Evolutionary conservation across 176 grass and related monocot species (phyloP), one percentile per base, ranked within the genome.

Genomic region (Ananas comosus): DNA sequence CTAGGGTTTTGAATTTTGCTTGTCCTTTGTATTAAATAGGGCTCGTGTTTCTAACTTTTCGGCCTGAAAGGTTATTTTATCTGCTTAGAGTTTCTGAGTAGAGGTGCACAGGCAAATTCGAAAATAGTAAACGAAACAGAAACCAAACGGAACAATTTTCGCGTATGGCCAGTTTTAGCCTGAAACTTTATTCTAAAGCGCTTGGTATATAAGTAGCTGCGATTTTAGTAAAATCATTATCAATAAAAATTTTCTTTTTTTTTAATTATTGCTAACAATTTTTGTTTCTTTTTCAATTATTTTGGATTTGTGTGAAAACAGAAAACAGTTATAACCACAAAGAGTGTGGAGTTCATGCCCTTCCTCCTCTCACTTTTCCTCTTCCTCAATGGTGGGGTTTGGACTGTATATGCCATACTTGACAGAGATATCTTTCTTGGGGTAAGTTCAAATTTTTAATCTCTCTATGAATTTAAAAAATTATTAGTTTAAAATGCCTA

Each of bases 311-410:
- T 54, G 50, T 72, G 13, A 12, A 12, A 49, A 56, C 84, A 90
- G 91, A 80, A 58, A 70, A 83, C 51, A 49, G 87, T 96, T 73
- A 90, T 96, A 63, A 53, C 23, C 6, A 71, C 81, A 29, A 79
- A 56, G 52, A 87, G 84, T 27, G 84, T 96, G 53, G 76, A 96
- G 76, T 96, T 56, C 61, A 90, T 96, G 91, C 91, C 91, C 0
- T 96, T 96, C 76, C 74, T 81, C 13, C 82, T 88, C 10, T 96
- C 87, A 22, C 79, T 91, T 48, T 91, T 81, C 75, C 82, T 91
- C 48, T 91, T 85, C 74, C 78, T 96, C 22, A 96, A 96, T 14
- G 87, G 84, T 19, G 91, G 79, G 17, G 58, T 88, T 28, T 91
- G 87, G 87, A 66, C 76, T 27, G 0, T 54, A 22, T 91, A 96